These are phyloP conservation scores for Sarcomyxa edulis DNA, from an alignment of 768 basidiomycete species.

Conservation along the genomic window DNA sequence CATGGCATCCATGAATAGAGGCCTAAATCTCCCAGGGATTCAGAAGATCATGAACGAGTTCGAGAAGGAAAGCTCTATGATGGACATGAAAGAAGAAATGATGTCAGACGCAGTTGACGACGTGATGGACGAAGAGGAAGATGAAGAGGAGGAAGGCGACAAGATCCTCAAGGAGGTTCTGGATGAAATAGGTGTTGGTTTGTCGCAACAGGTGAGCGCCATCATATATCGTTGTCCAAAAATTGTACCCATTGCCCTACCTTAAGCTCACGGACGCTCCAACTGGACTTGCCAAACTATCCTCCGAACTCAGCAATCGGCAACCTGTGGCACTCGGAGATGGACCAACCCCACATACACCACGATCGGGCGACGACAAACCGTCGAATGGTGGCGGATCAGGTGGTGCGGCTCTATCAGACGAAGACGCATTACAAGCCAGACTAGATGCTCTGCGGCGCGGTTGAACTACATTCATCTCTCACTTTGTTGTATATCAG, in stretches of 20 bases:
- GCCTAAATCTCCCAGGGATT: conserved; percentile 91
- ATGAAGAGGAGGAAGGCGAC: conserved; percentile 94
- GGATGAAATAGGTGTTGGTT: conserved; percentile 91
- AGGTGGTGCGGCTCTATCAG: conserved; percentile 44
- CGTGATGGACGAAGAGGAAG: conserved; percentile 94
- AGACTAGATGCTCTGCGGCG: conserved; percentile 85
- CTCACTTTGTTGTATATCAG: conserved; percentile 1
- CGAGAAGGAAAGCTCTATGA: conserved; percentile 93
- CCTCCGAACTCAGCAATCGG: conserved; percentile 56
- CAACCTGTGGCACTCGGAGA: conserved; percentile 88
- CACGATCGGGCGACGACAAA: conserved; percentile 20
- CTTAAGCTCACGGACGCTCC: conserved; percentile 79
- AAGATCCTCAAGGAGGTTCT: conserved; percentile 93
- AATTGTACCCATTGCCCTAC: conserved; percentile 9
- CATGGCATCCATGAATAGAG: conserved; percentile 97
- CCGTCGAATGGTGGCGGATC: conserved; percentile 31
- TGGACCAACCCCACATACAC: conserved; percentile 33
- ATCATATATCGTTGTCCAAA: conserved; percentile 2
- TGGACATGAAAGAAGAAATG: conserved; percentile 99
- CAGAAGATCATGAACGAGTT: conserved; percentile 98
- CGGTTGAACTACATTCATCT: conserved; percentile 32
- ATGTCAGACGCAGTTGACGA: conserved; percentile 99
- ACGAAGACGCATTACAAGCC: conserved; percentile 93
- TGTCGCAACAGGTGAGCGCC: conserved; percentile 72
- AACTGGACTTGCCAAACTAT: conserved; percentile 56